A percentile compares a stretch with the other conserved stretches of the same genome.
These are phyloP conservation scores for Rheum nobile DNA, from an alignment of 148 eudicot genomes.

Conservation along the genomic window DNA sequence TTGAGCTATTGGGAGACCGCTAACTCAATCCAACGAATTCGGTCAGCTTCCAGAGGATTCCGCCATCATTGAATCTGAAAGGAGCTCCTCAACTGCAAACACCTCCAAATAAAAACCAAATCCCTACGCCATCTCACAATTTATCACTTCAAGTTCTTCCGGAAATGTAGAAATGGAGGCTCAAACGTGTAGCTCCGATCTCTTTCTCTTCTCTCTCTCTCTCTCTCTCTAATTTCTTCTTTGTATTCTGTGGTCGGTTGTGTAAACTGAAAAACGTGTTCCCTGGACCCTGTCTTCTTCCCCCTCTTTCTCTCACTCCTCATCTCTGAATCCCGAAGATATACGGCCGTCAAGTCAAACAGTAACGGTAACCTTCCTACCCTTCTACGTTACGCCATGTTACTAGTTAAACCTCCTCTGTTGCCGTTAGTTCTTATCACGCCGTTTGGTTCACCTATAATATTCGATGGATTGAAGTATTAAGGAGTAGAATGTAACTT, in stretches of 20 bases:
- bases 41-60: background rate
- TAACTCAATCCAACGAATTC: constrained; percentile 2
- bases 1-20: background rate
- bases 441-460: background rate
- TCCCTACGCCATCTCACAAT: background rate
- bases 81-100: constrained; percentile 1
- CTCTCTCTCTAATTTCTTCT: background rate
- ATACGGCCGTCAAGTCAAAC: constrained; percentile 7
- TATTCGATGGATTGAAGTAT: background rate
- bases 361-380: constrained; percentile 6
- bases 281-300: constrained; percentile 4
- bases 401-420: background rate
- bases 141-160: background rate
- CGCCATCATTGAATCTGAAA: background rate
- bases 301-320: background rate
- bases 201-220: background rate
- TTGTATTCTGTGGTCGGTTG: constrained; percentile 3
- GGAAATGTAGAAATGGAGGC: background rate
- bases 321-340: background rate
- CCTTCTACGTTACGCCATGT: background rate
- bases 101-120: background rate
- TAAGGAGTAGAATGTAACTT: background rate
- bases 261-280: constrained; percentile 5
- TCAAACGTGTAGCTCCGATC: background rate
- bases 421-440: background rate